Conservation (phyloP, 768 basidiomycete species). For the Russula ochroleuca region DNA sequence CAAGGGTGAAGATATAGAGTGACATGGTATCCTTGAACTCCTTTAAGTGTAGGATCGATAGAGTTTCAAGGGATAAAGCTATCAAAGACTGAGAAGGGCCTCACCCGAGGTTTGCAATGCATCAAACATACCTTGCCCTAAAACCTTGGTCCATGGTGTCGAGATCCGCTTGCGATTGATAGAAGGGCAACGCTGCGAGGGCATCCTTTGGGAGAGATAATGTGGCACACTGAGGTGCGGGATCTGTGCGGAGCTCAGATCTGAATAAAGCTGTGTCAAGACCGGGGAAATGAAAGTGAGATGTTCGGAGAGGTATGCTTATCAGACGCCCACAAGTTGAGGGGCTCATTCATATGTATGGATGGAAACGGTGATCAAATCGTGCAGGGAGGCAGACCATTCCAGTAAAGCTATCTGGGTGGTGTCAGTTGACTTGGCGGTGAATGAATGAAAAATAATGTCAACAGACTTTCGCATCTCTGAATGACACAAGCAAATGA, state of each 20-base stretch:
- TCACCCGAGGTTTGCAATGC: conserved; percentile 46
- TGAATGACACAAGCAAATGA: conserved; percentile 86
- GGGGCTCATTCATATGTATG: conserved; percentile 96
- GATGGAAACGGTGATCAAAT: conserved; percentile 90
- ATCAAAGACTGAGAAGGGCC: conserved; percentile 26
- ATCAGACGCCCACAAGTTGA: conserved; percentile 57
- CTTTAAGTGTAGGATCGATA: conserved; percentile 46
- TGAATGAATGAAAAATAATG: conserved; percentile 5
- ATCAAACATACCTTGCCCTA: conserved; percentile 45
- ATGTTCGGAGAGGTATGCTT: conserved; percentile 10
- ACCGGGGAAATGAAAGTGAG: conserved; percentile 18
- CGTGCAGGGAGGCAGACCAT: conserved; percentile 78
- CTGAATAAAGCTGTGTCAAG: conserved; percentile 61
- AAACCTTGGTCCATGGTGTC: conserved; percentile 74
- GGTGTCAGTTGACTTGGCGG: conserved; percentile 19
- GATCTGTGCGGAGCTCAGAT: conserved; percentile 74
- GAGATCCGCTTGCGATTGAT: conserved; percentile 74
- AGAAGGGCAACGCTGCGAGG: conserved; percentile 87
- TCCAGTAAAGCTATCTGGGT: conserved; percentile 85
- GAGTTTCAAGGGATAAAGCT: conserved; percentile 11
- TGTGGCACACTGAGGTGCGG: conserved; percentile 80
- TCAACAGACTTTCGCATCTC: conserved; percentile 80
- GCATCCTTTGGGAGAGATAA: conserved; percentile 85
- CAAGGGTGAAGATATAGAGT: conserved; percentile 82
- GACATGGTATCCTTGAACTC: conserved; percentile 80